phyloP scores from a whole-genome alignment of 2,329 filamentous ascomycete genomes.

The Phialophora macrospora region DNA sequence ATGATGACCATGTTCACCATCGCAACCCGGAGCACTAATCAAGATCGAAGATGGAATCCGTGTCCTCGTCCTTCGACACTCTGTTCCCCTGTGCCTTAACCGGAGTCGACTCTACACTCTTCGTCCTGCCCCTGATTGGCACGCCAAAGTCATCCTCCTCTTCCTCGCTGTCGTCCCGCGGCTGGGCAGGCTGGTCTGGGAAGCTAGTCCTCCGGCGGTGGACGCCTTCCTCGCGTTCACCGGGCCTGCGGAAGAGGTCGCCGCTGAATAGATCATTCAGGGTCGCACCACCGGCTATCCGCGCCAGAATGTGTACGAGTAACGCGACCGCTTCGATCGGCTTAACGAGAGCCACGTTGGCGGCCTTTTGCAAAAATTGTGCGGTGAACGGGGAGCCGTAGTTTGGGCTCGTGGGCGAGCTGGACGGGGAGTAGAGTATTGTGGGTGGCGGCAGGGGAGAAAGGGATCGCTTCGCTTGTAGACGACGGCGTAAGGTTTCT shows the following conservation, averaged over 20 bases:
- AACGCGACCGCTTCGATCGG: constrained; percentile 76
- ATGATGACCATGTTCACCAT: constrained; percentile 1
- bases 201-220: constrained; percentile 34
- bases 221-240: constrained; percentile 16
- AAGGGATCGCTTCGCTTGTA: constrained; percentile 33
- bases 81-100: background rate
- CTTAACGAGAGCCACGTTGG: constrained; percentile 76
- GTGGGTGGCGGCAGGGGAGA: constrained; percentile 68
- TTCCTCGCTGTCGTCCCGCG: constrained; percentile 38
- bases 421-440: constrained; percentile 62
- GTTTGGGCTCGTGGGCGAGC: constrained; percentile 49
- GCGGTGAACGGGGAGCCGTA: constrained; percentile 56
- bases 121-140: constrained; percentile 40
- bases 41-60: constrained; percentile 35
- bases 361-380: constrained; percentile 75
- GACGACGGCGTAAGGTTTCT: constrained; percentile 33
- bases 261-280: constrained; percentile 41
- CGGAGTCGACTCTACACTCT: constrained; percentile 4
- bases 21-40: constrained; percentile 26
- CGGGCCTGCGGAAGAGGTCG: constrained; percentile 33
- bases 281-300: constrained; percentile 62
- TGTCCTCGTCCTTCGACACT: constrained; percentile 20
- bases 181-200: constrained; percentile 29
- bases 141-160: constrained; percentile 49
- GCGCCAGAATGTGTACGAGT: constrained; percentile 80